These are phyloP conservation scores for Knoxia roxburghii DNA, from an alignment of 257 asterid species.

Conservation along the genomic window DNA sequence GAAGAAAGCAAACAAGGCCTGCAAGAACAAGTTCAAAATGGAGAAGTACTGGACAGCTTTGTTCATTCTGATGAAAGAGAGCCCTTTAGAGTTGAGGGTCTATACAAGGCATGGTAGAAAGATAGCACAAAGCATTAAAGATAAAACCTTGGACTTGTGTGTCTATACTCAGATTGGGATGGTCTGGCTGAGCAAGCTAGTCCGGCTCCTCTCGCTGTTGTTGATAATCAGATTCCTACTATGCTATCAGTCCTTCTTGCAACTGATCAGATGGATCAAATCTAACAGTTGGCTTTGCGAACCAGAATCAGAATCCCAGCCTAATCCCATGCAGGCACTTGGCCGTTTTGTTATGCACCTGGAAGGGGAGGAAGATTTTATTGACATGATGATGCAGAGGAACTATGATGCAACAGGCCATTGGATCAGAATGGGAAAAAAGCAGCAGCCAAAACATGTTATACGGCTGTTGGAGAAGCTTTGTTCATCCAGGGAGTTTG, in stretches of 20 bases:
- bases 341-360: constrained; percentile 58
- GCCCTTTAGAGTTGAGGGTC: constrained; percentile 40
- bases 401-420: constrained; percentile 44
- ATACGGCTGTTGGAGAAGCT: constrained; percentile 42
- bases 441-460: constrained; percentile 51
- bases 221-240: constrained; percentile 28
- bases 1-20: constrained; percentile 21
- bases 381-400: constrained; percentile 49
- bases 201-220: constrained; percentile 44
- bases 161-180: constrained; percentile 42
- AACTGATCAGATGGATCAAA: constrained; percentile 28
- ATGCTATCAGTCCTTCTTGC: constrained; percentile 17
- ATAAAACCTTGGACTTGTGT: constrained; percentile 36
- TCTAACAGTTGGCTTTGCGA: constrained; percentile 20
- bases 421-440: constrained; percentile 58
- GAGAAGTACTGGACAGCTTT: constrained; percentile 59
- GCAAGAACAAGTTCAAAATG: constrained; percentile 22
- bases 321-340: constrained; percentile 37
- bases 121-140: constrained; percentile 36
- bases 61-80: constrained; percentile 44
- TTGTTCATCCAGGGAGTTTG: constrained; percentile 37
- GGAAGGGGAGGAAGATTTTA: constrained; percentile 68
- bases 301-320: constrained; percentile 27
- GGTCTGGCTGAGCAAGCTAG: constrained; percentile 55
- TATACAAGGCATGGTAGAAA: constrained; percentile 38